A percentile compares a stretch with the other conserved stretches of the same genome.
Conservation (phyloP, 176 grass and related monocot species). For the Themeda triandra region DNA sequence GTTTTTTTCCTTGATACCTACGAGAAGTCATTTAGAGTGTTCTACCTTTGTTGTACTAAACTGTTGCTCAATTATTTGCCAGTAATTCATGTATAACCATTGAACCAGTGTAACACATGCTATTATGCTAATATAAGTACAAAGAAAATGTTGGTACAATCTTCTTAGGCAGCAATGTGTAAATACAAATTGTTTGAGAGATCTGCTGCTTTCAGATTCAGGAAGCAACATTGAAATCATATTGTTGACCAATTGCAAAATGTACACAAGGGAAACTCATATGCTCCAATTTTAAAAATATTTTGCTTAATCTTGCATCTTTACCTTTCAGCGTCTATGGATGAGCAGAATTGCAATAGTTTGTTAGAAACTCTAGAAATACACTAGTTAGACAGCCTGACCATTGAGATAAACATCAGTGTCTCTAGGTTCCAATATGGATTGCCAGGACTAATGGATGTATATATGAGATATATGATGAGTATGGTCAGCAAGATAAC, state of each 20-base stretch:
- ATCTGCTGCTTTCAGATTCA: neutral
- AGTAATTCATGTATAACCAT: slow-evolving; percentile 19
- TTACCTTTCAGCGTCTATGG: slow-evolving; percentile 11
- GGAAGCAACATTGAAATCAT: neutral
- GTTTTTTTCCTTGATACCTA: neutral
- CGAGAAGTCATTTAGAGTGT: slow-evolving; percentile 12
- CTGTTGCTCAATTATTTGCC: neutral
- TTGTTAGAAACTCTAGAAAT: slow-evolving; percentile 24
- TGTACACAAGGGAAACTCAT: slow-evolving; percentile 5
- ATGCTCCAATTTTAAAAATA: neutral
- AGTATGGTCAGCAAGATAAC: neutral
- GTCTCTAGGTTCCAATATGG: slow-evolving; percentile 44
- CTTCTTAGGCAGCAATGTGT: slow-evolving; percentile 1
- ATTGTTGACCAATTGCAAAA: neutral
- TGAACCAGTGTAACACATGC: neutral
- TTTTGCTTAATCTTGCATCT: neutral
- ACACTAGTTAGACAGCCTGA: slow-evolving; percentile 21
- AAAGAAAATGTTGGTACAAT: neutral
- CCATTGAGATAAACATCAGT: slow-evolving; percentile 33
- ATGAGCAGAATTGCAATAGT: slow-evolving; percentile 35
- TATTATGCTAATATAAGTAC: slow-evolving; percentile 10
- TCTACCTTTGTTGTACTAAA: slow-evolving; percentile 13
- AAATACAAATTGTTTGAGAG: neutral
- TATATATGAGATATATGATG: neutral
- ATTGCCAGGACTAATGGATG: neutral